phyloP scores from a whole-genome alignment of 108 stramenopile species.

The Pseudonitzschia delicatissima region DNA sequence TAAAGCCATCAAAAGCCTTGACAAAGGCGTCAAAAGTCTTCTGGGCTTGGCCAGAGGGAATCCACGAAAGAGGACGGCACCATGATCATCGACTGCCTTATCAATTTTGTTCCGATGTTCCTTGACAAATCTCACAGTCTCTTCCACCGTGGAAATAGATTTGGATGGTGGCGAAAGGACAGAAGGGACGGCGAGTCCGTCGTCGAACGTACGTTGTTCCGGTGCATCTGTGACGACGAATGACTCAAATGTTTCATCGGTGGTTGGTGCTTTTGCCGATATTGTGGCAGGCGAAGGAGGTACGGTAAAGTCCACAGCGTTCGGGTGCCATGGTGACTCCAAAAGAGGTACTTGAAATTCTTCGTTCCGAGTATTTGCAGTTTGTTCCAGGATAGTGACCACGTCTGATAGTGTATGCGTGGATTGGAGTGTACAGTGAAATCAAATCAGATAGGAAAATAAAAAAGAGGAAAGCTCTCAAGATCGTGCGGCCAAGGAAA shows the following conservation, averaged over 20 bases:
- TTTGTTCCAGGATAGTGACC: no score
- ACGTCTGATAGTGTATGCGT: no score
- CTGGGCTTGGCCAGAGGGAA: slow-evolving; percentile 8
- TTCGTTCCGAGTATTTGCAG: no score
- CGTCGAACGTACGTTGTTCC: slow-evolving; percentile 12
- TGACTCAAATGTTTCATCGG: slow-evolving; percentile 12
- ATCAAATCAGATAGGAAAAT: no score
- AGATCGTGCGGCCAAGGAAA: no score
- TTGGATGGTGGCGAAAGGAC: slow-evolving; percentile 21
- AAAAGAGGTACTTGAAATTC: no score
- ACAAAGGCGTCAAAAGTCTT: slow-evolving; percentile 34
- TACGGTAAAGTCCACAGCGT: no score
- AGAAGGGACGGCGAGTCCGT: slow-evolving; percentile 12
- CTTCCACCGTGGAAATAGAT: background rate
- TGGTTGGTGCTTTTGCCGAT: background rate
- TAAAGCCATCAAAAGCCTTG: slow-evolving; percentile 14
- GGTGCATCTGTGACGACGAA: slow-evolving; percentile 21
- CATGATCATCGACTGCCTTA: slow-evolving; percentile 16
- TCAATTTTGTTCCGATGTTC: slow-evolving; percentile 16
- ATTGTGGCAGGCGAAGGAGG: background rate
- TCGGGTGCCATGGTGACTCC: no score
- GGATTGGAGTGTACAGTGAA: no score
- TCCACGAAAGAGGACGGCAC: slow-evolving; percentile 32
- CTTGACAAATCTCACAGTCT: slow-evolving; percentile 16
- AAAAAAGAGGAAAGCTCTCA: no score